Base-by-base conservation (phyloP, 176 grass and related monocot species). In the Avena insularis region DNA sequence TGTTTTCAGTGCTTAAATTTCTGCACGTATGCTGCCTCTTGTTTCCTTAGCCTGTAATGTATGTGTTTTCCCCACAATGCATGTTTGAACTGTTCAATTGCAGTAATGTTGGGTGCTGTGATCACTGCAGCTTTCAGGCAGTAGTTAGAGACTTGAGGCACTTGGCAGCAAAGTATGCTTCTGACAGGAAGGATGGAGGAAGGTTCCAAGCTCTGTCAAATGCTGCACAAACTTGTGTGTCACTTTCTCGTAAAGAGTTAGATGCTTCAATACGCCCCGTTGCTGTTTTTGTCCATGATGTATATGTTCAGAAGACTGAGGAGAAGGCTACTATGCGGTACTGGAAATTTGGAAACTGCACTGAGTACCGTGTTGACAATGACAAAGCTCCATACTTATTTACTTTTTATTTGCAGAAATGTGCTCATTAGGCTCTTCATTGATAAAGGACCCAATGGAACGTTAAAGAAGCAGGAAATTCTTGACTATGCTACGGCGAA, bases 401-500 rank as follows among this genome's bases (percentile, higher is more conserved):
- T 3, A 59, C 10, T 9, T 84, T 29, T 51, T 62, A 10, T 17
- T 46, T 56, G 43, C 90, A 92, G 93, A 65, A 83, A 89, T 47
- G 6, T 92, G 31, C 14, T 92, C 40, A 90, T 95, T 81, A 36
- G 6, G 17, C 91, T 92, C 23, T 92, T 92, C 68, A 72, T 29
- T 25, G 20, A 21, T 2, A 92, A 79, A 85, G 67, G 63, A 40
- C 43, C 81, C 40, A 78, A 93, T 64, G 89, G 23, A 64, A 85
- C 49, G 50, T 38, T 92, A 81, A 92, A 85, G 10, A 95, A 93
- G 69, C 86, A 91, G 77, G 91, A 92, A 77, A 83, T 95, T 50
- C 43, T 71, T 78, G 84, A 86, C 45, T 5, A 31, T 81, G 86
- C 77, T 66, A 14, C 1, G 25, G 11, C 1, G 1, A 0, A 20